phyloP scores from a whole-genome alignment of 257 asterid genomes.

The Solanum medicagineum region DNA sequence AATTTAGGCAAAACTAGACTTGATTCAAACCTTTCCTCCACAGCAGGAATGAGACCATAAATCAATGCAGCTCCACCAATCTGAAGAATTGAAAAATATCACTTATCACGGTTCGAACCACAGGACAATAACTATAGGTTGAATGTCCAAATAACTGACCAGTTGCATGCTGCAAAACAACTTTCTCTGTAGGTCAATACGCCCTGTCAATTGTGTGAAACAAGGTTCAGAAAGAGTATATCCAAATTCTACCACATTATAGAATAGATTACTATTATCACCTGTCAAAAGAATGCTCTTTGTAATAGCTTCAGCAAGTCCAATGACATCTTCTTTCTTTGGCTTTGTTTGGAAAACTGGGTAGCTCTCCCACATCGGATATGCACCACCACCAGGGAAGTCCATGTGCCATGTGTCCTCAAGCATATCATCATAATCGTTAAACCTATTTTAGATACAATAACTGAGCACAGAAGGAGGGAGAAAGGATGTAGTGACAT shows the following conservation, averaged over 20 bases:
- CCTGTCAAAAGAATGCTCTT: conserved; percentile 91
- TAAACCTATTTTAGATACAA: conserved; percentile 49
- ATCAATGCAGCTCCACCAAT: conserved; percentile 85
- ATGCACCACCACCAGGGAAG: conserved; percentile 43
- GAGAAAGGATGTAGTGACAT: neutral
- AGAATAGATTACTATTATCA: conserved; percentile 7
- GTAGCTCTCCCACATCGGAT: conserved; percentile 87
- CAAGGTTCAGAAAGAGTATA: conserved; percentile 11
- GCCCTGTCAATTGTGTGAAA: conserved; percentile 36
- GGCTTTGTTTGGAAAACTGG: conserved; percentile 63
- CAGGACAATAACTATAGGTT: neutral
- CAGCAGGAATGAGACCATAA: conserved; percentile 76
- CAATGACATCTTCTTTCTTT: conserved; percentile 69
- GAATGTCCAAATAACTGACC: conserved; percentile 33
- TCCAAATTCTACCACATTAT: neutral
- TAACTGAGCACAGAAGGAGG: conserved; percentile 3
- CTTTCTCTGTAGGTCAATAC: conserved; percentile 87
- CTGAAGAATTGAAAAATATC: conserved; percentile 32
- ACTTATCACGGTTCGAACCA: conserved; percentile 1
- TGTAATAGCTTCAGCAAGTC: conserved; percentile 92
- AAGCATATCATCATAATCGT: conserved; percentile 87
- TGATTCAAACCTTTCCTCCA: conserved; percentile 82
- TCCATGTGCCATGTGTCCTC: conserved; percentile 87
- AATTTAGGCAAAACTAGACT: neutral
- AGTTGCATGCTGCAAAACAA: conserved; percentile 97